A percentile compares a stretch with the other conserved stretches of the same genome.
phyloP scores from a whole-genome alignment of 179 eudicot genomes.

The Carnegiea gigantea region DNA sequence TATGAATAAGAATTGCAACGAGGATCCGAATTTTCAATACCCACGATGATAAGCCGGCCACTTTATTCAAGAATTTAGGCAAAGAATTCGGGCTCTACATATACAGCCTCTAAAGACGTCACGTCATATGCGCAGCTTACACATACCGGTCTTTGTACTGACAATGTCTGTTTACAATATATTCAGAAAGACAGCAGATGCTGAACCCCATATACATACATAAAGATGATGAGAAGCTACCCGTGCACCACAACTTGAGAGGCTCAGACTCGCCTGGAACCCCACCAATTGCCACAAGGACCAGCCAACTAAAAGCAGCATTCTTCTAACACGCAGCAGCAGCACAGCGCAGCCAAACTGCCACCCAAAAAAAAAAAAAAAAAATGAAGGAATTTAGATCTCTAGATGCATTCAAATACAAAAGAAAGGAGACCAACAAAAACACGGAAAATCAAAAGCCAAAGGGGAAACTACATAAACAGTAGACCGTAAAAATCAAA shows the following conservation, averaged over 20 bases:
- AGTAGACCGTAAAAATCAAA: too few relatives aligned
- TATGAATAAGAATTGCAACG: background rate
- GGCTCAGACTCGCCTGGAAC: background rate
- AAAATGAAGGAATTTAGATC: too few relatives aligned
- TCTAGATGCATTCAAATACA: too few relatives aligned
- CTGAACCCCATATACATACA: background rate
- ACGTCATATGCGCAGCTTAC: background rate
- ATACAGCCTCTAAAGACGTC: background rate
- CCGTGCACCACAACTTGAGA: background rate
- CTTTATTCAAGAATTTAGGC: background rate
- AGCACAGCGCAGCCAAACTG: conserved; percentile 69
- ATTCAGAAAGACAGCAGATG: background rate
- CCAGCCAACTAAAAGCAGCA: conserved; percentile 48
- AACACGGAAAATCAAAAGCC: too few relatives aligned
- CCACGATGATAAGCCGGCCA: background rate
- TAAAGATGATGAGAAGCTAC: background rate
- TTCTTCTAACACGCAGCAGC: conserved; percentile 68
- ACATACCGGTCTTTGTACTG: background rate
- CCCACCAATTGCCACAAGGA: background rate
- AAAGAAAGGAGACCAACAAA: too few relatives aligned
- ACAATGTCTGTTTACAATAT: background rate
- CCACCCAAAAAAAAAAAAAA: background rate
- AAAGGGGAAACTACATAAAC: too few relatives aligned
- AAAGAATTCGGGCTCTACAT: background rate
- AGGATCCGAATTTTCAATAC: background rate